A percentile compares a stretch with the other conserved stretches of the same genome.
Evolutionary conservation across 2,329 filamentous ascomycete species (phyloP).

Genomic region (Cercospora janseana): DNA sequence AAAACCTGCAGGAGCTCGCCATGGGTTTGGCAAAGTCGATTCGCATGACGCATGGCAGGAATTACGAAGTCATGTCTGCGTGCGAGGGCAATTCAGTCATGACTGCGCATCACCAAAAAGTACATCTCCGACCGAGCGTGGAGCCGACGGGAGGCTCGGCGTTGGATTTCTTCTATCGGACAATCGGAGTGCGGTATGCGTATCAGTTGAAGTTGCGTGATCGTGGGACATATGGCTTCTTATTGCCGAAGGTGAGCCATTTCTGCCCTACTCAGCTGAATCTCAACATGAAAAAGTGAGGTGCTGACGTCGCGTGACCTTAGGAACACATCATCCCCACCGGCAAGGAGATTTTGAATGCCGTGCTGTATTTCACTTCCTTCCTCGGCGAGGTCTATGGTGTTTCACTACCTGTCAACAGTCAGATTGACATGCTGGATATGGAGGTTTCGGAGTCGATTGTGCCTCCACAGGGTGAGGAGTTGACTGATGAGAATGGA

Average conservation of each 20-base stretch:
- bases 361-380: conserved; percentile 78
- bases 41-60: conserved; percentile 66
- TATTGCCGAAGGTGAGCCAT: conserved; percentile 76
- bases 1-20: conserved; percentile 88
- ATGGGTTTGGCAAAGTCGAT: conserved; percentile 87
- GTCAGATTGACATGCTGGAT: background rate
- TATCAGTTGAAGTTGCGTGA: conserved; percentile 95
- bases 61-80: conserved; percentile 68
- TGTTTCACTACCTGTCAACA: conserved; percentile 1
- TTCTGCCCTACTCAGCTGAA: conserved; percentile 50
- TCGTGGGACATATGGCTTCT: conserved; percentile 89
- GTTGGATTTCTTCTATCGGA: conserved; percentile 94
- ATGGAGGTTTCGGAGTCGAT: too few species aligned
- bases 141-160: conserved; percentile 80
- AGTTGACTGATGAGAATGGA: too few species aligned
- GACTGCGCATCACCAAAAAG: conserved; percentile 34
- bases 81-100: conserved; percentile 72
- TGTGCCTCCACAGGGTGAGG: too few species aligned
- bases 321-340: conserved; percentile 19
- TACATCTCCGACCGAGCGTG: conserved; percentile 53
- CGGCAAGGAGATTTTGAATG: conserved; percentile 77
- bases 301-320: background rate
- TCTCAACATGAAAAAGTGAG: background rate
- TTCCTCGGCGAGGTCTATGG: conserved; percentile 61
- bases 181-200: conserved; percentile 75